phyloP scores from a whole-genome alignment of 2,329 filamentous ascomycete species.

The Phaeosphaeria sp. region DNA sequence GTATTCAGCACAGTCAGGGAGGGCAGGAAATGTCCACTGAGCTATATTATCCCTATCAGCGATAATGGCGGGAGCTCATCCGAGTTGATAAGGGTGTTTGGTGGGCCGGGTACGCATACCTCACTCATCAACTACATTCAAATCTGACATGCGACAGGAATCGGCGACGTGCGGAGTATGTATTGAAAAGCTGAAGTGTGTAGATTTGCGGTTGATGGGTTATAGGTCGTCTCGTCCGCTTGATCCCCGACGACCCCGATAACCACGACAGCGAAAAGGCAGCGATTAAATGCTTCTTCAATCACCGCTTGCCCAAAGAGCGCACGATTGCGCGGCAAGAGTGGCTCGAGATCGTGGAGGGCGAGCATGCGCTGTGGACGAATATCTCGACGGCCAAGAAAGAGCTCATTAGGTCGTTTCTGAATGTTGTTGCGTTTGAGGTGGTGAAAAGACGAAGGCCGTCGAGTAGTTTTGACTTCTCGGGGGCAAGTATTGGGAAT shows the following conservation, averaged over 20 bases:
- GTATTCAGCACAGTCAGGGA: conserved; percentile 73
- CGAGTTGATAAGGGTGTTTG: conserved; percentile 92
- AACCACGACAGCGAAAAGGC: conserved; percentile 63
- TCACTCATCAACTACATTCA: background rate
- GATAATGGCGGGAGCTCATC: conserved; percentile 96
- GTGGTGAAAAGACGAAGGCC: conserved; percentile 57
- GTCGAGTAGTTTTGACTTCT: conserved; percentile 57
- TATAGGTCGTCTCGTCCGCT: conserved; percentile 81
- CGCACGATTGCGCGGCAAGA: conserved; percentile 70
- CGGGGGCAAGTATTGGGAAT: conserved; percentile 59
- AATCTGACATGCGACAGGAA: conserved; percentile 45
- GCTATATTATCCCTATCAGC: conserved; percentile 91
- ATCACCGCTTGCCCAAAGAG: conserved; percentile 76
- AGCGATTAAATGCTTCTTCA: conserved; percentile 85
- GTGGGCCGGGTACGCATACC: conserved; percentile 75
- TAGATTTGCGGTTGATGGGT: background rate
- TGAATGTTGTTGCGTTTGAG: conserved; percentile 59
- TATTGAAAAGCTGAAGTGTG: conserved; percentile 11
- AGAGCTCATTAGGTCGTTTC: conserved; percentile 59
- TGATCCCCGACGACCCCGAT: conserved; percentile 73
- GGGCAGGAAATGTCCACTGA: conserved; percentile 71
- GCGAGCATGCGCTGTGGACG: conserved; percentile 76
- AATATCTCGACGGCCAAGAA: conserved; percentile 59
- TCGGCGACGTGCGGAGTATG: conserved; percentile 78
- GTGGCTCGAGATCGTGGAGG: conserved; percentile 90